These are phyloP conservation scores for Drechslerella coelobrocha DNA, from an alignment of 2,329 filamentous ascomycete species.

Conservation along the genomic window DNA sequence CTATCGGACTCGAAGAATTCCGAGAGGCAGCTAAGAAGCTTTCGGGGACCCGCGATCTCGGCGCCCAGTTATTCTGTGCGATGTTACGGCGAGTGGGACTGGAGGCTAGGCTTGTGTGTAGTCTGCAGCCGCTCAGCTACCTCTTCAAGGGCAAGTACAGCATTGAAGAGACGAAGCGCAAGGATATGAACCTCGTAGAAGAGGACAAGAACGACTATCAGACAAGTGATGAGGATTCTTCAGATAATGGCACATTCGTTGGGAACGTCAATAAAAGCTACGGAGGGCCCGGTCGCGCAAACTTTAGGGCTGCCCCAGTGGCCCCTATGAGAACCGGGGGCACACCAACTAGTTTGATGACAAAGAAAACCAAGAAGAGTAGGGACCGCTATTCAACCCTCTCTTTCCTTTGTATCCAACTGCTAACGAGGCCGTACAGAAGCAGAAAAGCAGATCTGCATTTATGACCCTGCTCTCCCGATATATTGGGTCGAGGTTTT, in stretches of 20 bases:
- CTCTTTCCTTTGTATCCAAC: not conserved
- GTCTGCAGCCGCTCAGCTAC: constrained; percentile 73
- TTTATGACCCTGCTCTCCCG: constrained; percentile 76
- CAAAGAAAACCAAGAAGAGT: constrained; percentile 31
- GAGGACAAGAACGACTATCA: constrained; percentile 48
- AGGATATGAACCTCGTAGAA: constrained; percentile 32
- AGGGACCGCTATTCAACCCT: not conserved
- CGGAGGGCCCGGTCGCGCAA: constrained; percentile 41
- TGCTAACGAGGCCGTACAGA: constrained; percentile 43
- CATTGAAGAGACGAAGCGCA: constrained; percentile 37
- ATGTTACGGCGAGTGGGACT: constrained; percentile 83
- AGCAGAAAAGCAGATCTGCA: constrained; percentile 58
- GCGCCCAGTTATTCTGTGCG: constrained; percentile 88
- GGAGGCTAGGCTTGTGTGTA: constrained; percentile 83
- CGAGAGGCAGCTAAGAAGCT: constrained; percentile 71
- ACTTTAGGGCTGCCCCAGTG: constrained; percentile 39
- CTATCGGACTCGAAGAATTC: constrained; percentile 76
- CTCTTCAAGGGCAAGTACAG: constrained; percentile 43
- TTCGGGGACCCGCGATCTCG: constrained; percentile 84
- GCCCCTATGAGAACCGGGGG: constrained; percentile 21
- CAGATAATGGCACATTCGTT: constrained; percentile 2
- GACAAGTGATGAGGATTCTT: constrained; percentile 31
- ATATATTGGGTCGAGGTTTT: constrained; percentile 96
- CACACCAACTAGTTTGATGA: not conserved
- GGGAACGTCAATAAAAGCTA: constrained; percentile 44